Percentiles rank a stretch among this genome's conserved stretches.
Conservation (phyloP, 768 basidiomycete species). For the Sarcomyxa edulis region DNA sequence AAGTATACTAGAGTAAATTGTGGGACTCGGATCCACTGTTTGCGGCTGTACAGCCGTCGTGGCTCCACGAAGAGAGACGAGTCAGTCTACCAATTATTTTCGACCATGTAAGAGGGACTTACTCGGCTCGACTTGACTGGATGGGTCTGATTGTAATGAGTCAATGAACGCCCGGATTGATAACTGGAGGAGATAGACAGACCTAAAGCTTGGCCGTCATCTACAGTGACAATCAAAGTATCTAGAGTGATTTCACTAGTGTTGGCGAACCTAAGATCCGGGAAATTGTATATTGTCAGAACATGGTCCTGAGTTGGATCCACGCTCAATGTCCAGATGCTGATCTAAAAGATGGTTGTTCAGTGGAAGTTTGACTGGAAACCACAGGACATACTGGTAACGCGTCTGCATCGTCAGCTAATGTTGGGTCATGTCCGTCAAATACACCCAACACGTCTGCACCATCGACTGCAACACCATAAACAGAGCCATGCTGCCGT, state of each 20-base stretch:
- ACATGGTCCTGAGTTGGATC: conserved; percentile 1
- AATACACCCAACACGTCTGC: neutral
- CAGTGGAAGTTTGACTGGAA: neutral
- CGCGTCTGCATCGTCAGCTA: neutral
- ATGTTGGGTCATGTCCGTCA: neutral
- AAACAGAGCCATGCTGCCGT: neutral
- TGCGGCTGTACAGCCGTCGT: no score
- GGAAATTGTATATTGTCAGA: neutral
- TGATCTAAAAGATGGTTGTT: neutral
- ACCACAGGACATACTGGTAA: neutral
- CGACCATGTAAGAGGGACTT: neutral
- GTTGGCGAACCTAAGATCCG: neutral
- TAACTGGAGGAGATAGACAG: neutral
- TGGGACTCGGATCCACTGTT: no score
- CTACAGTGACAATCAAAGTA: conserved; percentile 1
- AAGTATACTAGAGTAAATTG: no score
- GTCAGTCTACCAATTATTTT: no score
- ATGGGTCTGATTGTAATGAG: neutral
- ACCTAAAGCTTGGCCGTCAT: neutral
- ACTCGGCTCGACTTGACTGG: neutral
- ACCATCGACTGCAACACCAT: conserved; percentile 1
- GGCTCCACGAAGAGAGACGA: no score
- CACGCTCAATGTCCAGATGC: neutral
- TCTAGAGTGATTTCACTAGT: conserved; percentile 3
- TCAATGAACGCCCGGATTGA: neutral